Percentiles rank a stretch among this genome's conserved stretches.
phyloP scores from a whole-genome alignment of 2,329 filamentous ascomycete genomes.

The Fusarium zealandicum region DNA sequence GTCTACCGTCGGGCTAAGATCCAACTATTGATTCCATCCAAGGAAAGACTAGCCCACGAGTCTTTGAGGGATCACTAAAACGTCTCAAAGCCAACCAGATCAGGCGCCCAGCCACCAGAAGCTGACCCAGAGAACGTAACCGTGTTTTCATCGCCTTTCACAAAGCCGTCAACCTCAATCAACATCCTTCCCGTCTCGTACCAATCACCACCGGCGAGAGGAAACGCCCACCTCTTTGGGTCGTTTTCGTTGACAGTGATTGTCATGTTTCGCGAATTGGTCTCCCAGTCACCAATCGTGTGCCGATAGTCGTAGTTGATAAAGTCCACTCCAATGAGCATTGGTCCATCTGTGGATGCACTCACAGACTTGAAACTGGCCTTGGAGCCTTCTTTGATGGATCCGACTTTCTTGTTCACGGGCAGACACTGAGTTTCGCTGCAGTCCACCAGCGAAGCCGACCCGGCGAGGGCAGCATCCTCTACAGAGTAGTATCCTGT shows the following conservation, averaged over 20 bases:
- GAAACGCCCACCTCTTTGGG: slow-evolving; percentile 57
- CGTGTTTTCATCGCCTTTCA: slow-evolving; percentile 48
- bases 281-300: slow-evolving; percentile 51
- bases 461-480: slow-evolving; percentile 48
- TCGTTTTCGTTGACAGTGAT: slow-evolving; percentile 54
- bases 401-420: slow-evolving; percentile 51
- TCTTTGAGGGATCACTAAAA: slow-evolving; percentile 1
- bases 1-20: too few relatives aligned
- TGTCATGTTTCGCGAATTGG: slow-evolving; percentile 59
- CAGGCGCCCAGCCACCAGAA: slow-evolving; percentile 46
- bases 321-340: slow-evolving; percentile 56
- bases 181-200: slow-evolving; percentile 55
- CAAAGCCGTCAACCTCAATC: slow-evolving; percentile 56
- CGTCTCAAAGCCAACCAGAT: slow-evolving; percentile 53
- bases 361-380: slow-evolving; percentile 48
- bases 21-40: too few relatives aligned
- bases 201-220: slow-evolving; percentile 59
- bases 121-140: slow-evolving; percentile 46
- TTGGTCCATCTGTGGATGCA: slow-evolving; percentile 42
- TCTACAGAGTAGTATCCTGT: slow-evolving; percentile 51
- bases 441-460: slow-evolving; percentile 47
- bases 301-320: slow-evolving; percentile 61
- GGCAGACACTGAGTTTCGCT: slow-evolving; percentile 51
- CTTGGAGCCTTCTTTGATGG: slow-evolving; percentile 46
- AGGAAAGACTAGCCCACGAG: too few relatives aligned